Conservation (phyloP, 257 asterid species). For the Misopates orontium region DNA sequence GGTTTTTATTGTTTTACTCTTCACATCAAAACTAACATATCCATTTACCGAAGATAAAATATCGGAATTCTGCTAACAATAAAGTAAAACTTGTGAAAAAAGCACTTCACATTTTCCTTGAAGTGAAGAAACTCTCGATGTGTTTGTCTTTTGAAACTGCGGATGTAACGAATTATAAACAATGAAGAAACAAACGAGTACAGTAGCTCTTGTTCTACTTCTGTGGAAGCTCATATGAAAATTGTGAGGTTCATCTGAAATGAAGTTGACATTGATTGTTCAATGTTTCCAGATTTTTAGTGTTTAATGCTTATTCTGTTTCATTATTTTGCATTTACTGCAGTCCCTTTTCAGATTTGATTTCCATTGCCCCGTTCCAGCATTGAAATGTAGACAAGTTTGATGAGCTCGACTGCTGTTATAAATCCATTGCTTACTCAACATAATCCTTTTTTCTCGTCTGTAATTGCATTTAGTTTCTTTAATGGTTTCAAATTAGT, state of each 20-base stretch:
- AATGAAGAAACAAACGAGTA: too few species aligned
- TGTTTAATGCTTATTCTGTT: too few species aligned
- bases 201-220: too few species aligned
- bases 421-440: neutral
- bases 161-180: neutral
- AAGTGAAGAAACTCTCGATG: neutral
- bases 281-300: neutral
- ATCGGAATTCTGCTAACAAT: neutral
- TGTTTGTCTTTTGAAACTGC: neutral
- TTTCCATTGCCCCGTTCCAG: neutral
- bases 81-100: neutral
- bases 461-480: neutral
- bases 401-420: neutral
- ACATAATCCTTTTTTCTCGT: neutral
- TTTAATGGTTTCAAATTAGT: neutral
- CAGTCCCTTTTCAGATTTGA: neutral
- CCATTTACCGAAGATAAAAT: too few species aligned
- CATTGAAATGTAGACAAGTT: neutral
- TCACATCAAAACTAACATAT: neutral
- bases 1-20: too few species aligned
- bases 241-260: neutral
- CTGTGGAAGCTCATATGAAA: neutral
- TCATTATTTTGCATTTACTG: too few species aligned
- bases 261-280: neutral
- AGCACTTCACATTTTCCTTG: neutral